A percentile compares a stretch with the other conserved stretches of the same genome.
phyloP scores from a whole-genome alignment of 352 stramenopile species.

The Phytophthora rubi region DNA sequence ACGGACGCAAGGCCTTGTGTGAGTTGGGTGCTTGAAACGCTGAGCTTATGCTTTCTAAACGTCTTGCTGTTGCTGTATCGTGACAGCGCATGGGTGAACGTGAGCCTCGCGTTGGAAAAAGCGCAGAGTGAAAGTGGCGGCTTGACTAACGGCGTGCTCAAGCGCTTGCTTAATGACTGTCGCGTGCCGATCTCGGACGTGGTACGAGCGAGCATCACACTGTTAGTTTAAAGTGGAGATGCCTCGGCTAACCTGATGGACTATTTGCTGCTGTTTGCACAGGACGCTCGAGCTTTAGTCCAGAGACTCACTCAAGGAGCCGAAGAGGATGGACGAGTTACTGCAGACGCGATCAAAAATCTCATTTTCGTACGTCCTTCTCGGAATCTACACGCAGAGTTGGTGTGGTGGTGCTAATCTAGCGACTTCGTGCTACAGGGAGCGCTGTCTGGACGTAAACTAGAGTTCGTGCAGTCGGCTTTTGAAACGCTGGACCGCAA shows the following conservation, averaged over 20 bases:
- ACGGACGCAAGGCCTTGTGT: slow-evolving; percentile 57
- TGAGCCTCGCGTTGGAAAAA: slow-evolving; percentile 60
- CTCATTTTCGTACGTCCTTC: slow-evolving; percentile 55
- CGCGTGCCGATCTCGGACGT: slow-evolving; percentile 66
- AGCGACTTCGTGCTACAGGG: slow-evolving; percentile 39
- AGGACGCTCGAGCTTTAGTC: slow-evolving; percentile 68
- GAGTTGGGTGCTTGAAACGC: slow-evolving; percentile 21
- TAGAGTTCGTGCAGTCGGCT: slow-evolving; percentile 73
- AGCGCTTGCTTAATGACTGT: slow-evolving; percentile 59
- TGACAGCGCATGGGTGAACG: slow-evolving; percentile 57
- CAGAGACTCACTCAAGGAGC: slow-evolving; percentile 40
- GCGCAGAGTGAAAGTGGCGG: slow-evolving; percentile 42
- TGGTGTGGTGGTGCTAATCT: background rate
- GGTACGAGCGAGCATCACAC: slow-evolving; percentile 34
- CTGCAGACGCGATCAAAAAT: slow-evolving; percentile 61
- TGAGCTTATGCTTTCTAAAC: background rate
- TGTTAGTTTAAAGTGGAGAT: background rate
- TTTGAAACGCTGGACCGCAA: slow-evolving; percentile 74
- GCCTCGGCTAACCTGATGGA: background rate
- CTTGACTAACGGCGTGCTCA: slow-evolving; percentile 61
- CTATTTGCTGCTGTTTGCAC: background rate
- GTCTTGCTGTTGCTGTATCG: background rate
- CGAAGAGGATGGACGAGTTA: slow-evolving; percentile 50
- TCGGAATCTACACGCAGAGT: background rate
- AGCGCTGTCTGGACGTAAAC: slow-evolving; percentile 45